Base-by-base conservation (phyloP, 768 basidiomycete species). In the Exidia glandulosa region DNA sequence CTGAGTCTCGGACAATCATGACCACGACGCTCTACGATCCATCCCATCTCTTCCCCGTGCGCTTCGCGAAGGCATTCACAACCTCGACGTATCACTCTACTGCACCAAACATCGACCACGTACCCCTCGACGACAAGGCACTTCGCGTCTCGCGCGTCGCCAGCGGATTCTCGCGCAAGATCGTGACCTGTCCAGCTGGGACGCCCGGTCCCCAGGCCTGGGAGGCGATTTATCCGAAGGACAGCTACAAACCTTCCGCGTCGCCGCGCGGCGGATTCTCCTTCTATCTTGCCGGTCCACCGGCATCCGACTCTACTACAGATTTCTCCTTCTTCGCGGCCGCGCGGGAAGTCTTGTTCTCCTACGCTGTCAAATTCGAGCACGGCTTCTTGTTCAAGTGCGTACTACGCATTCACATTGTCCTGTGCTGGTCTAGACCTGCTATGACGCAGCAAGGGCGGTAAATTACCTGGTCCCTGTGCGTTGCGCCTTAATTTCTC, bases 391-490 rank as follows among this genome's bases (percentile, higher is more conserved):
- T 76, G 16, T 88, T n/a, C n/a, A n/a, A n/a, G n/a, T n/a, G n/a
- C n/a, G n/a, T n/a, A n/a, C n/a, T n/a, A n/a, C n/a, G n/a, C n/a
- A n/a, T n/a, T n/a, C n/a, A n/a, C n/a, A n/a, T n/a, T n/a, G n/a
- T n/a, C n/a, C n/a, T n/a, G n/a, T n/a, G n/a, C n/a, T n/a, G n/a
- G n/a, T n/a, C n/a, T n/a, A n/a, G n/a, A n/a, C n/a, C n/a, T n/a
- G n/a, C n/a, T n/a, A n/a, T n/a, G n/a, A n/a, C n/a, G 80, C 72
- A 75, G 81, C 62, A 77, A 76, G 64, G 86, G 87, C 60, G 87
- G 87, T 37, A 89, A 87, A 69, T 75, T 88, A 29, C 87, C 86
- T 23, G 87, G 86, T 64, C 70, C 87, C 63, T 87, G 84, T 85
- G 65, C 65, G 81, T 76, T n/a, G 29, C 47, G 13, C n/a, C n/a